A percentile compares a stretch with the other conserved stretches of the same genome.
These are phyloP conservation scores for Geosmithia putterillii DNA, from an alignment of 2,329 filamentous ascomycete species.

Conservation along the genomic window DNA sequence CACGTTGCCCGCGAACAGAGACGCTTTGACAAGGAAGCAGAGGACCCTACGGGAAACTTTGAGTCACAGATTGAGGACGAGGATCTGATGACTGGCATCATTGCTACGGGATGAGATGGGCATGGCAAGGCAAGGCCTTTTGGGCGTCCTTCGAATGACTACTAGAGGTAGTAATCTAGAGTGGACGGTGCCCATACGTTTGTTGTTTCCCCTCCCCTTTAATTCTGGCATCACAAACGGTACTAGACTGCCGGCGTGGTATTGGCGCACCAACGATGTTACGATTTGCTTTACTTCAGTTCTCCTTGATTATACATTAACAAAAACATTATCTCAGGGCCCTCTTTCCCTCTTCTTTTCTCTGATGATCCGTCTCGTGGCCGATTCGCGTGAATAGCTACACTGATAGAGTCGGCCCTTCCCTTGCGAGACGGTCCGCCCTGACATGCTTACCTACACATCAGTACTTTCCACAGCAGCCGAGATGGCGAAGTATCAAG, in stretches of 20 bases:
- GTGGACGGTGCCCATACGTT: not conserved
- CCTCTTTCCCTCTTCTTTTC: not conserved
- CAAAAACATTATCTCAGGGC: not conserved
- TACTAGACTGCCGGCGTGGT: not conserved
- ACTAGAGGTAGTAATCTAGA: not conserved
- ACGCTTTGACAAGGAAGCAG: slow-evolving; percentile 28
- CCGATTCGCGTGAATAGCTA: too few species aligned
- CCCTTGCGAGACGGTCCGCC: not conserved
- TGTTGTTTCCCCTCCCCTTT: not conserved
- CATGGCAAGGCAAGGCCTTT: not conserved
- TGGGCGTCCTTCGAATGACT: not conserved
- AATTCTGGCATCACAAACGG: not conserved
- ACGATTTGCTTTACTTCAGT: not conserved
- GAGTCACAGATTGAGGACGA: slow-evolving; percentile 43
- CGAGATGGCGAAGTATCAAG: not conserved
- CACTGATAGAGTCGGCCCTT: not conserved
- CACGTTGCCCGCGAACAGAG: slow-evolving; percentile 32
- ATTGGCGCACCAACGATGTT: not conserved
- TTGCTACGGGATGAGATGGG: slow-evolving; percentile 3
- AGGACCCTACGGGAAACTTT: slow-evolving; percentile 24
- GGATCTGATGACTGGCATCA: slow-evolving; percentile 42
- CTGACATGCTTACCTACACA: not conserved
- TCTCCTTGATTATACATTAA: not conserved
- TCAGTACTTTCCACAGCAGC: not conserved
- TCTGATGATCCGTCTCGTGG: not conserved